Evolutionary conservation across 345 rosid species (phyloP).

Genomic region (Brassica juncea): DNA sequence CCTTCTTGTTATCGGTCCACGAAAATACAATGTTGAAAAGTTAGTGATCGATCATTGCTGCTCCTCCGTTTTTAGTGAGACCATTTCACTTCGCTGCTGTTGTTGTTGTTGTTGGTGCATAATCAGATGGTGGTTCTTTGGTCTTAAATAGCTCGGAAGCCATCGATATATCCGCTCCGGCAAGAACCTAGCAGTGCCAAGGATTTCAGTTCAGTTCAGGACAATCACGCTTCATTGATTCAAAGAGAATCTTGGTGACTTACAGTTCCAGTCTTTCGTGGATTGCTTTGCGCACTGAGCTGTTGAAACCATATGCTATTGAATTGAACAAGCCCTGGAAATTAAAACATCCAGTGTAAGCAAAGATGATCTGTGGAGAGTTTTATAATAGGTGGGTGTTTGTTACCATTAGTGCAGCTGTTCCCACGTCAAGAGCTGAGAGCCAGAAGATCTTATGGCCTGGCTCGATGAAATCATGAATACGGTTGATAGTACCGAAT

Average conservation of each 20-base stretch:
- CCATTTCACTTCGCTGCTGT: slow-evolving; percentile 73
- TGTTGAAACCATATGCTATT: slow-evolving; percentile 89
- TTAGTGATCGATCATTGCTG: slow-evolving; percentile 53
- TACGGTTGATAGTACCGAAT: slow-evolving; percentile 83
- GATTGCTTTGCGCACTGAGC: slow-evolving; percentile 86
- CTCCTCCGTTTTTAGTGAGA: slow-evolving; percentile 65
- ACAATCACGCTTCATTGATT: slow-evolving; percentile 1
- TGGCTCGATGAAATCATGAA: slow-evolving; percentile 87
- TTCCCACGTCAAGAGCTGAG: slow-evolving; percentile 86
- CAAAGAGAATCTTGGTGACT: slow-evolving; percentile 39
- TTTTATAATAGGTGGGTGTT: slow-evolving; percentile 22
- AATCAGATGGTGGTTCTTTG: slow-evolving; percentile 46
- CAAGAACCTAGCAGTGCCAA: slow-evolving; percentile 53
- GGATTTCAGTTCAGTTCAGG: not conserved
- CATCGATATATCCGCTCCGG: slow-evolving; percentile 71
- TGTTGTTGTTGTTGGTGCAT: slow-evolving; percentile 39
- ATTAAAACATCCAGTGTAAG: not conserved
- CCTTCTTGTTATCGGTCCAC: not conserved
- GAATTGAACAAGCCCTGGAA: slow-evolving; percentile 91
- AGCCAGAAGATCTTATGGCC: slow-evolving; percentile 93
- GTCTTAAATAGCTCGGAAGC: slow-evolving; percentile 54
- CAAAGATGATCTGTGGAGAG: not conserved
- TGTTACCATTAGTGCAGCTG: slow-evolving; percentile 90
- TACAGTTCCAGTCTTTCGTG: slow-evolving; percentile 84
- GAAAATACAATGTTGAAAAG: not conserved